Conservation (phyloP, 345 rosid genomes). For the Euphorbia peplus region DNA sequence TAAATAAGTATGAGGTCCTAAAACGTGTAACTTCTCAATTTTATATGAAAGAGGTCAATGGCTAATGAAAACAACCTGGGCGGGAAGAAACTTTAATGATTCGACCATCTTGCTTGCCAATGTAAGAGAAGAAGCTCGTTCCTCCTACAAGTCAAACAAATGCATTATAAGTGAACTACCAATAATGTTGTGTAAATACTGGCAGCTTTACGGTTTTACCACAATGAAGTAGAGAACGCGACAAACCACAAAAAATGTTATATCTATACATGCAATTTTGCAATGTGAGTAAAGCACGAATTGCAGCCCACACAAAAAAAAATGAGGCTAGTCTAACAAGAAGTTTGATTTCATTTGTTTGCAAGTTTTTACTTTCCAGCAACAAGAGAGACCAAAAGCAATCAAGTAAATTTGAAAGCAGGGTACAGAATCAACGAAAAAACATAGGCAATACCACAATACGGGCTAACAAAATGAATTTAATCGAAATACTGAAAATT, state of each 20-base stretch:
- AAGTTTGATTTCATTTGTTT: neutral
- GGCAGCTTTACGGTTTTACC: neutral
- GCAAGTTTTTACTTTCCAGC: neutral
- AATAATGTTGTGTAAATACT: neutral
- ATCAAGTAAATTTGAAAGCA: neutral
- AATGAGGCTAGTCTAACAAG: neutral
- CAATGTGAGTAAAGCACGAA: neutral
- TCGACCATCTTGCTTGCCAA: slow-evolving; percentile 86
- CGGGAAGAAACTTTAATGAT: slow-evolving; percentile 76
- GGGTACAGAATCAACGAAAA: neutral
- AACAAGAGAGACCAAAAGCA: neutral
- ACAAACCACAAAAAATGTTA: neutral
- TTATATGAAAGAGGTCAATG: neutral
- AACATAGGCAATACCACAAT: neutral
- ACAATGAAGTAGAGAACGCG: neutral
- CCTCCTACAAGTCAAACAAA: slow-evolving; percentile 49
- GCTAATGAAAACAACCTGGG: slow-evolving; percentile 54
- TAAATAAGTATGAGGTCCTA: slow-evolving; percentile 12
- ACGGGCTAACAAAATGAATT: neutral
- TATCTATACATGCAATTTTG: neutral
- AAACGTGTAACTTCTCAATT: neutral
- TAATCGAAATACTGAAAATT: slow-evolving; percentile 14
- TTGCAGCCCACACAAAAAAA: neutral
- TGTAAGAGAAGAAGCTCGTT: slow-evolving; percentile 73
- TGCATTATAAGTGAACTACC: slow-evolving; percentile 1